Evolutionary conservation across 257 asterid species (phyloP).

Genomic region (Ilex asprella): DNA sequence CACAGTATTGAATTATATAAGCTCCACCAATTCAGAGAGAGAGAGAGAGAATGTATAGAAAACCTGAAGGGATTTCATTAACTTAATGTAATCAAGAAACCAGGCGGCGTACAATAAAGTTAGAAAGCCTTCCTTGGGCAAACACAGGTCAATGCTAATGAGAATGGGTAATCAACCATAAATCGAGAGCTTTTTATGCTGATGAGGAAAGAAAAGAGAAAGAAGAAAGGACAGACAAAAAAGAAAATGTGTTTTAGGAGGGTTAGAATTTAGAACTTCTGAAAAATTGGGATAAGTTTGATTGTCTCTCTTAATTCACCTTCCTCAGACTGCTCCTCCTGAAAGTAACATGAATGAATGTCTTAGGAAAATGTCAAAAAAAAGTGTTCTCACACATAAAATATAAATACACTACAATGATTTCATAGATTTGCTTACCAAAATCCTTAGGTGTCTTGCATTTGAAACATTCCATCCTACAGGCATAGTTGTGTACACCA

Average conservation of each 20-base stretch:
- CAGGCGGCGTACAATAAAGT: no score
- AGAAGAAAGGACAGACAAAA: neutral
- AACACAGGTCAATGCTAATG: neutral
- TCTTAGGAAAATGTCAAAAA: neutral
- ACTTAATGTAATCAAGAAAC: neutral
- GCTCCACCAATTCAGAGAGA: no score
- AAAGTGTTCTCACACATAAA: neutral
- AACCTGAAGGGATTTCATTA: neutral
- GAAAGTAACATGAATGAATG: neutral
- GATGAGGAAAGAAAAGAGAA: neutral
- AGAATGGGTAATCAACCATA: no score
- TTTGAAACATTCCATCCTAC: constrained; percentile 63
- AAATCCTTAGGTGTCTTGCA: constrained; percentile 59
- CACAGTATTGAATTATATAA: no score
- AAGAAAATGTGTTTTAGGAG: neutral
- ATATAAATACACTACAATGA: neutral
- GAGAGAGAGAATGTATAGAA: no score
- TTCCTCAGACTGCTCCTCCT: constrained; percentile 29
- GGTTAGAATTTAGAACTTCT: neutral
- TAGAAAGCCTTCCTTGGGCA: neutral
- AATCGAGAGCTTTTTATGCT: neutral
- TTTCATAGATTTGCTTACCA: constrained; percentile 25
- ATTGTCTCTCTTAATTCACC: neutral
- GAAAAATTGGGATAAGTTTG: no score
- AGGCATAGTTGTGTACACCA: constrained; percentile 68